Conservation (phyloP, 352 stramenopile genomes). For the Globisporangium camurandrum region DNA sequence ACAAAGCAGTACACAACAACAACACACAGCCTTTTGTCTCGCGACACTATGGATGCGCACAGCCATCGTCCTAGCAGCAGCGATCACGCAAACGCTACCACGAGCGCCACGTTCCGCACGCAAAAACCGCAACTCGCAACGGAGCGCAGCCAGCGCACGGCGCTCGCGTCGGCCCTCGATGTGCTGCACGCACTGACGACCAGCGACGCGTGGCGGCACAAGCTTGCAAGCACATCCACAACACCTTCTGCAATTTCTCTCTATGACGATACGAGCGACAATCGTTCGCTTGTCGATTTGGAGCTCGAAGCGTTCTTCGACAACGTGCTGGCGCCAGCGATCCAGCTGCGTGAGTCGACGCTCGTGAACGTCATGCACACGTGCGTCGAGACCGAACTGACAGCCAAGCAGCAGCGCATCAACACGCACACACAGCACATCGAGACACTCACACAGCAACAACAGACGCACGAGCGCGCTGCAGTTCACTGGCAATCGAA, state of each 20-base stretch:
- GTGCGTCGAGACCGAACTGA: slow-evolving; percentile 37
- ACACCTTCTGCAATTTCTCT: background rate
- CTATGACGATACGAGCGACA: background rate
- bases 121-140: slow-evolving; percentile 2
- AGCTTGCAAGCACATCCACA: background rate
- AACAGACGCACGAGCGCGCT: slow-evolving; percentile 21
- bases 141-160: slow-evolving; percentile 3
- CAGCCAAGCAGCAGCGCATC: slow-evolving; percentile 17
- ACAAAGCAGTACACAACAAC: too few relatives aligned
- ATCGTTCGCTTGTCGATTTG: slow-evolving; percentile 1
- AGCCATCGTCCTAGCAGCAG: background rate
- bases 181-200: background rate
- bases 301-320: slow-evolving; percentile 45
- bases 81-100: background rate
- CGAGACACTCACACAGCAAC: slow-evolving; percentile 13
- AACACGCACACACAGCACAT: slow-evolving; percentile 13
- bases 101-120: slow-evolving; percentile 1
- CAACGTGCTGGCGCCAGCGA: slow-evolving; percentile 21
- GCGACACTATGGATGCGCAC: background rate
- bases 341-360: slow-evolving; percentile 47
- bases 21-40: too few relatives aligned
- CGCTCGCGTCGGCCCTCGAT: slow-evolving; percentile 1
- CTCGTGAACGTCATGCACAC: slow-evolving; percentile 56
- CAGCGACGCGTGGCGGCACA: background rate
- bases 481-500: slow-evolving; percentile 36